Evolutionary conservation across 495 filamentous ascomycete species (phyloP), one percentile per base, ranked within the genome.

Genomic region (Schizothecium vesticola): DNA sequence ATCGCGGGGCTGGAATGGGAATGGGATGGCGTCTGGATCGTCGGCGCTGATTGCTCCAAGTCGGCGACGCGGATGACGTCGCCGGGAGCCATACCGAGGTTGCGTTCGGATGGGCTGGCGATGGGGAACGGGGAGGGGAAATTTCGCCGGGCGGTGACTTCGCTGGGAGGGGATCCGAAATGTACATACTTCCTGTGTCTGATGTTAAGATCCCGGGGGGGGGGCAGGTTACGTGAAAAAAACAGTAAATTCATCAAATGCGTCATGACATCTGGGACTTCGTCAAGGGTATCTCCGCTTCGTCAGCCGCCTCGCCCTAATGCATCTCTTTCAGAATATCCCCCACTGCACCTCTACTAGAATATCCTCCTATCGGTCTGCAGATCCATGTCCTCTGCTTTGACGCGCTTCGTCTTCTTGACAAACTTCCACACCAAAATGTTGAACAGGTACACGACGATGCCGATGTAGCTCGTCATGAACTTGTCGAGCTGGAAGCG

Each of bases 391-490:
- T 79, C 77, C 68, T 72, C 70, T 0, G 77, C 73, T 56, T 51
- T 64, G 0, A 79, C 76, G 29, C 75, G 64, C 74, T 73, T 75
- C 7, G 77, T 79, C 72, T 73, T 73, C 74, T 79, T 79, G 43
- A 68, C 25, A 1, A 57, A 36, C 69, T 79, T 79, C 77, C 77
- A 79, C 65, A 68, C 73, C 16, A 71, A 25, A 1, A 79, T 68
- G 22, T 79, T 79, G 63, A 86, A 82, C 3, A 96, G 71, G 72
- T 92, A 96, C 16, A 94, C 79, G 5, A 90, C 90, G 72, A 96
- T 94, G 33, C 91, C 92, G 5, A 93, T 86, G 72, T 95, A 94
- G 5, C 87, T 87, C 0, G 91, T 94, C 76, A 96, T 85, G 78
- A 95, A 95, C 71, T 86, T 90, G 77, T 88, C 88, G 75, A 89